Conservation (phyloP, 345 rosid species). For the Psidium friedrichsthalianum region DNA sequence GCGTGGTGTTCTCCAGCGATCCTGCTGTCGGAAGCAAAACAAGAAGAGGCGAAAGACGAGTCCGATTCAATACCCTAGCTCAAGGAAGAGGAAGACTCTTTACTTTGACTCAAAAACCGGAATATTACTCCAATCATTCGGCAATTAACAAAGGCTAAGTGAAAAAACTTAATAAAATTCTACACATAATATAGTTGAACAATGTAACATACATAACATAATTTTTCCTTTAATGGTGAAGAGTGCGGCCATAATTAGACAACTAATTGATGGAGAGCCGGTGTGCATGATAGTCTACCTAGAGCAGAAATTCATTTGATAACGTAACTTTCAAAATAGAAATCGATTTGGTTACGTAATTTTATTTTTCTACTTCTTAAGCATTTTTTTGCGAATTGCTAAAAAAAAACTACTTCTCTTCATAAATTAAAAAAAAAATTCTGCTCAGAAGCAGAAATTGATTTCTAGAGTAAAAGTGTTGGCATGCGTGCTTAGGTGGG, state of each 20-base stretch:
- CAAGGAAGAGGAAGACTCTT: background rate
- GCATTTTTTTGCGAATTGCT: too few species aligned
- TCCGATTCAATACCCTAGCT: background rate
- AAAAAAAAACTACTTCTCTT: too few species aligned
- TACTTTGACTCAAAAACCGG: background rate
- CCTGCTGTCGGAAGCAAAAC: background rate
- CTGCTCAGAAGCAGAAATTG: too few species aligned
- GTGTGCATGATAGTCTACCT: too few species aligned
- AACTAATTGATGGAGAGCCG: background rate
- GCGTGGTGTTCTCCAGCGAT: background rate
- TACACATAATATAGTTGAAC: background rate
- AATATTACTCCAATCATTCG: background rate
- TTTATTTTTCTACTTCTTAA: too few species aligned
- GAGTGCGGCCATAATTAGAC: background rate
- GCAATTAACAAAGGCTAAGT: background rate
- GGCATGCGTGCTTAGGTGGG: too few species aligned
- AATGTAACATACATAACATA: background rate
- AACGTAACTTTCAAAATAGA: too few species aligned
- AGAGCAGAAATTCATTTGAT: too few species aligned
- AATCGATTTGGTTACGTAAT: too few species aligned
- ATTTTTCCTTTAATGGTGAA: background rate
- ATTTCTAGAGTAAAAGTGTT: too few species aligned
- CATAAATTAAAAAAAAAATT: too few species aligned
- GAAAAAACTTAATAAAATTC: background rate
- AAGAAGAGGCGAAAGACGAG: background rate